phyloP scores from a whole-genome alignment of 2,329 filamentous ascomycete genomes.

The Zymoseptoria ardabiliae region DNA sequence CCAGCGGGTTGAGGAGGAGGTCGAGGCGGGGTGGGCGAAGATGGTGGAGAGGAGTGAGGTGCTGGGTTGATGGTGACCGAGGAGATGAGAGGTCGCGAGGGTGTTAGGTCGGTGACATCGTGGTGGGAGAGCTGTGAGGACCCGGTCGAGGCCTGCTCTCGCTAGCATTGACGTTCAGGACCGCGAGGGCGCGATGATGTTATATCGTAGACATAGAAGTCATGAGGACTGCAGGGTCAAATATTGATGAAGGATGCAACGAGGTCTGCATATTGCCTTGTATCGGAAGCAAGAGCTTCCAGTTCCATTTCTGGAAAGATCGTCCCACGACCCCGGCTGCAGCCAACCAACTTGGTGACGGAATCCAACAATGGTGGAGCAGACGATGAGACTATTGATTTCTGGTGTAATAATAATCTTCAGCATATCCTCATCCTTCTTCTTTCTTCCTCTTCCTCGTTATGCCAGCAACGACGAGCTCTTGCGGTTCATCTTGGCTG shows the following conservation, averaged over 20 bases:
- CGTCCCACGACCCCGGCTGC: background rate
- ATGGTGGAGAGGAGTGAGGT: background rate
- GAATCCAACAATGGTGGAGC: background rate
- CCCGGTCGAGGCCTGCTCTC: slow-evolving; percentile 9
- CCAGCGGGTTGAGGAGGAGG: slow-evolving; percentile 68
- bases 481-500: background rate
- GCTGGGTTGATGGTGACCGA: background rate
- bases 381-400: background rate
- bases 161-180: slow-evolving; percentile 14
- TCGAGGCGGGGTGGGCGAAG: slow-evolving; percentile 13
- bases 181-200: slow-evolving; percentile 1
- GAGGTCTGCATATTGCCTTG: background rate
- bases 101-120: background rate
- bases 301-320: background rate
- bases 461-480: background rate
- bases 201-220: slow-evolving; percentile 1
- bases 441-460: background rate
- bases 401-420: background rate
- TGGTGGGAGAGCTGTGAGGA: slow-evolving; percentile 3
- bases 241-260: background rate
- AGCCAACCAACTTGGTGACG: background rate
- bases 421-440: background rate
- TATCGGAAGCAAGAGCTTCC: background rate
- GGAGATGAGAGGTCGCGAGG: background rate
- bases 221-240: background rate